Conservation (phyloP, 139 green algal species). For the Zygnema cylindricum region DNA sequence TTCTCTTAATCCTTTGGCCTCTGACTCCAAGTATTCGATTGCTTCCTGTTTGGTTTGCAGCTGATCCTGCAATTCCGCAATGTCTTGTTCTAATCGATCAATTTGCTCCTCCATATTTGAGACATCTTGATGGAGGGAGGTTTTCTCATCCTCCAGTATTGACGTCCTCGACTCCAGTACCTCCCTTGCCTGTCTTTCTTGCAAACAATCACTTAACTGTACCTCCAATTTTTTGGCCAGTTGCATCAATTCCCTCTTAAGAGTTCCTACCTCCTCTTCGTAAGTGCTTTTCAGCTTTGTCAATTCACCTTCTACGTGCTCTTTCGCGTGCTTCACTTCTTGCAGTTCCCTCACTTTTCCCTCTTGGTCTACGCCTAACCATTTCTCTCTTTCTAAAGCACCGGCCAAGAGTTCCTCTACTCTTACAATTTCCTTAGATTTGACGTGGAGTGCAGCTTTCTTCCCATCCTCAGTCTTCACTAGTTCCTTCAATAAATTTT, state of each 20-base stretch:
- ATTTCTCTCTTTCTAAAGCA: background rate
- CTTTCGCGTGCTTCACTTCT: background rate
- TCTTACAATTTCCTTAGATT: background rate
- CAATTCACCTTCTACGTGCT: background rate
- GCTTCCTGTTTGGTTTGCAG: background rate
- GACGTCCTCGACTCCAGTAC: background rate
- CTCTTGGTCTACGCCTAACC: background rate
- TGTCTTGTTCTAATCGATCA: background rate
- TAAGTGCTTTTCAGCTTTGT: background rate
- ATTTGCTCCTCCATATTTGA: background rate
- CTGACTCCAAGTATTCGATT: background rate
- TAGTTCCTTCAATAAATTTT: background rate
- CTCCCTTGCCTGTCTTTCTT: background rate
- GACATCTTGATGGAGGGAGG: background rate
- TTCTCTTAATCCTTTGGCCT: background rate
- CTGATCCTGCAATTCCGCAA: background rate
- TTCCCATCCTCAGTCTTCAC: background rate
- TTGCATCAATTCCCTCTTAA: background rate
- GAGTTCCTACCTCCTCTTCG: background rate
- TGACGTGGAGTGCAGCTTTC: background rate
- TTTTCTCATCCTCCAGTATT: background rate
- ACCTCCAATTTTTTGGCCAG: background rate
- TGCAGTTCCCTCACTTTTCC: background rate
- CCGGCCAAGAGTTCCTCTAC: background rate
- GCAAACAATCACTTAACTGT: background rate